Conservation (phyloP, 2,329 filamentous ascomycete genomes). For the Aureobasidium pullulans region DNA sequence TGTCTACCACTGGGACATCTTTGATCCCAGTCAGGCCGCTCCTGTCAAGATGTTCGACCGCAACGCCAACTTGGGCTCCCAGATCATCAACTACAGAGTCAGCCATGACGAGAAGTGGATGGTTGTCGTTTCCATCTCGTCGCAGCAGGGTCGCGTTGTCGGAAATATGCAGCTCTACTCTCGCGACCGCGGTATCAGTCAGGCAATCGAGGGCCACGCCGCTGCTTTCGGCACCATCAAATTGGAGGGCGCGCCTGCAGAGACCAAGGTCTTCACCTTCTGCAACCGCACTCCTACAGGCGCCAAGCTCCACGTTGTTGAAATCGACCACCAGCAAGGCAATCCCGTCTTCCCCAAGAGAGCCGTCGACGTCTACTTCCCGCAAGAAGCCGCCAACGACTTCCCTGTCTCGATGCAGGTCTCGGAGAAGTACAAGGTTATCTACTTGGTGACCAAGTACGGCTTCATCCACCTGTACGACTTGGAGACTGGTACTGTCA, state of each 20-base stretch:
- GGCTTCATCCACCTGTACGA: constrained; percentile 99
- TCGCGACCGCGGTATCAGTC: constrained; percentile 90
- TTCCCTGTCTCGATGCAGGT: constrained; percentile 98
- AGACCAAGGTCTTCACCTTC: constrained; percentile 95
- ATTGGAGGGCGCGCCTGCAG: constrained; percentile 78
- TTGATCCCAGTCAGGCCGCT: constrained; percentile 68
- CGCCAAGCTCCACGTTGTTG: constrained; percentile 94
- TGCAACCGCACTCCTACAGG: constrained; percentile 83
- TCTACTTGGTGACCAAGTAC: constrained; percentile 97
- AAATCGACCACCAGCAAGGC: constrained; percentile 85
- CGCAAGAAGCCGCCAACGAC: constrained; percentile 87
- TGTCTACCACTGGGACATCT: constrained; percentile 97
- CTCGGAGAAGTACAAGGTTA: constrained; percentile 90
- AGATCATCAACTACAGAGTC: constrained; percentile 99
- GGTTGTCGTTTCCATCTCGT: constrained; percentile 92
- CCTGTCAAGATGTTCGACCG: constrained; percentile 92
- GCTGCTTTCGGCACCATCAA: constrained; percentile 87
- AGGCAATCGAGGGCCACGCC: constrained; percentile 95
- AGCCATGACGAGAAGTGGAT: constrained; percentile 97
- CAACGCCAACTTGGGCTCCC: constrained; percentile 84
- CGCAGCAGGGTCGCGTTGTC: constrained; percentile 85
- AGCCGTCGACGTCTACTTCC: constrained; percentile 96
- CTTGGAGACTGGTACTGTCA: constrained; percentile 86
- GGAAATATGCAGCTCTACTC: constrained; percentile 97
- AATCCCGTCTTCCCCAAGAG: constrained; percentile 93